Percentiles rank a stretch among this genome's conserved stretches.
Evolutionary conservation across 179 eudicot genomes (phyloP).

Genomic region (Camellia oleifera): DNA sequence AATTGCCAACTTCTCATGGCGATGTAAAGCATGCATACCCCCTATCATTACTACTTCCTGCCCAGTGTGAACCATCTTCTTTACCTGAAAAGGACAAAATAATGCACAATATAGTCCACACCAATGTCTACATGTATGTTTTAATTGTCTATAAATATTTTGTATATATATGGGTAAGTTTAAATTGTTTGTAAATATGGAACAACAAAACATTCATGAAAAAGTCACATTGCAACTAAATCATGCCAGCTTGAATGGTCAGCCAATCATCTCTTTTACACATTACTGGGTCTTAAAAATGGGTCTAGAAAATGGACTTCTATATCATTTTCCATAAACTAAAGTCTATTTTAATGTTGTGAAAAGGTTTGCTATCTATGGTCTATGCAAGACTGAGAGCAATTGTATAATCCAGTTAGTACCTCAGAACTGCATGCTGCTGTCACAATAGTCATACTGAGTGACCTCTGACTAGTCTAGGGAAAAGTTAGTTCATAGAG

Average conservation of each 20-base stretch:
- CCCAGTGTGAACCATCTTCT: conserved; percentile 82
- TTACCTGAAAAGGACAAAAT: conserved; percentile 54
- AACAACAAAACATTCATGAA: not conserved
- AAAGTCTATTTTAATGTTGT: no score
- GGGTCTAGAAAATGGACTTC: no score
- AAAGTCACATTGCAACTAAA: not conserved
- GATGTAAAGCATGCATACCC: conserved; percentile 81
- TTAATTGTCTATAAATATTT: no score
- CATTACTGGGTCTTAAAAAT: no score
- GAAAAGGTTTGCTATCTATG: no score
- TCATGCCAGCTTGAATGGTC: not conserved
- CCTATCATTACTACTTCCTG: conserved; percentile 93
- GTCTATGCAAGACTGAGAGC: not conserved
- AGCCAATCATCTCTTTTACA: no score
- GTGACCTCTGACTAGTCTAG: not conserved
- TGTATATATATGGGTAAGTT: no score
- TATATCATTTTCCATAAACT: not conserved
- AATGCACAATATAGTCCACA: not conserved
- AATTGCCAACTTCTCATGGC: conserved; percentile 92
- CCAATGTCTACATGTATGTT: not conserved
- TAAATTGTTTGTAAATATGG: not conserved
- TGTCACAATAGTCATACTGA: not conserved
- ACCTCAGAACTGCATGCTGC: not conserved
- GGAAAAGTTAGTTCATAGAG: not conserved
- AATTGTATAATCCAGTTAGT: not conserved